Conservation (phyloP, 148 eudicot species). For the Amaranthus palmeri region DNA sequence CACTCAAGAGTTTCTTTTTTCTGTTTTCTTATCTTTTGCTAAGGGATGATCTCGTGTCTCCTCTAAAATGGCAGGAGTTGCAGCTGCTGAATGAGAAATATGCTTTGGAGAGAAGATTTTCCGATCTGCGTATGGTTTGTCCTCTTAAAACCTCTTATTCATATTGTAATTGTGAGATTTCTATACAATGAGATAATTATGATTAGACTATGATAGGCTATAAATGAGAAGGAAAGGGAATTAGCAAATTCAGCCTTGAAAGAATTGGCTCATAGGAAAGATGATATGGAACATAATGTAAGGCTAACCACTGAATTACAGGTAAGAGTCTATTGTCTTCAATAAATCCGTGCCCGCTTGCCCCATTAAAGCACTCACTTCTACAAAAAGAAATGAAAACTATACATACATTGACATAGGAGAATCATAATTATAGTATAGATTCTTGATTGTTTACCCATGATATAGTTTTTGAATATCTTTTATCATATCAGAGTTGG, state of each 20-base stretch:
- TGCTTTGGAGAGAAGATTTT: slow-evolving; percentile 62
- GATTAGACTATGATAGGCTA: slow-evolving; percentile 44
- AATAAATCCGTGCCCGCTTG: neutral
- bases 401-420: too few relatives aligned
- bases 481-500: too few relatives aligned
- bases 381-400: too few relatives aligned
- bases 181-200: neutral
- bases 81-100: slow-evolving; percentile 78
- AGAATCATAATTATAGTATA: too few relatives aligned
- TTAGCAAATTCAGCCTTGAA: slow-evolving; percentile 56
- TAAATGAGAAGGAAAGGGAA: slow-evolving; percentile 79
- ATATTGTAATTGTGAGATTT: slow-evolving; percentile 4
- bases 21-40: slow-evolving; percentile 15
- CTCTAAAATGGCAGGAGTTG: slow-evolving; percentile 53
- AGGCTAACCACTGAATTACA: slow-evolving; percentile 62
- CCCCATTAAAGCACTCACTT: neutral
- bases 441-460: too few relatives aligned
- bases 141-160: slow-evolving; percentile 18
- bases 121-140: slow-evolving; percentile 81
- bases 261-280: slow-evolving; percentile 68
- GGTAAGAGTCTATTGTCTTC: slow-evolving; percentile 35
- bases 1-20: neutral
- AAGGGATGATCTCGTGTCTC: slow-evolving; percentile 12
- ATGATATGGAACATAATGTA: slow-evolving; percentile 63
- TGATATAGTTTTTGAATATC: too few relatives aligned